Evolutionary conservation across 2,329 filamentous ascomycete species (phyloP), one percentile per base, ranked within the genome.

Genomic region (Aurifilum marmelostoma): DNA sequence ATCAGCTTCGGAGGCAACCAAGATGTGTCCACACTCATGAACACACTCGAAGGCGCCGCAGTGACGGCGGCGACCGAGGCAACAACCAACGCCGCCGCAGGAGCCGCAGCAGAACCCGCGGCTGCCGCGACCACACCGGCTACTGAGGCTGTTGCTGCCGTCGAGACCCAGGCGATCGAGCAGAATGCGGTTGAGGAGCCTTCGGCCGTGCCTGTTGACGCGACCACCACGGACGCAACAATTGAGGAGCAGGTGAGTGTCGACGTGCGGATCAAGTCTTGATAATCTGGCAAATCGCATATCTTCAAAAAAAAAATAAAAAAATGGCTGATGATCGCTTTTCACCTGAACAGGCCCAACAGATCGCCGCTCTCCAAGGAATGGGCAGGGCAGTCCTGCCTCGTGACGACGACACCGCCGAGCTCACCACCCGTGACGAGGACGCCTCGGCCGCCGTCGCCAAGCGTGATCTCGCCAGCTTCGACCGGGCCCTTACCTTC

Each of bases 381-480:
- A 80, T 84, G 77, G 82, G 82, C 73, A 84, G 84, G 77, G 80
- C 83, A 72, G 83, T 84, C 72, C 79, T 80, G 32, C 83, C 83
- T 32, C 81, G 83, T 14, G 71, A 69, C 21, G 66, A 67, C 1
- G 50, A 69, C 16, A 65, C 66, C 1, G 50, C 60, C 18, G 72
- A 71, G 56, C 70, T 72, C 34, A 68, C 73, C 54, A 73, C 74
- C 64, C 69, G 82, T 82, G 85, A 85, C 3, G 59, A 63, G 14
- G 72, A 70, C 47, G 70, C 73, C 32, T 66, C 74, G n/a, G n/a
- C n/a, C 56, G 74, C 74, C 64, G 72, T 78, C 67, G 75, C 73
- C n/a, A 84, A 84, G 78, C 80, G 83, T 62, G 83, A 85, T 71
- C 76, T 85, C 50, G 73, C 79, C 69, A 81, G 83, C 65, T 85